Evolutionary conservation across 2,329 filamentous ascomycete species (phyloP), one percentile per base, ranked within the genome.

Genomic region (Botryotinia globosa): DNA sequence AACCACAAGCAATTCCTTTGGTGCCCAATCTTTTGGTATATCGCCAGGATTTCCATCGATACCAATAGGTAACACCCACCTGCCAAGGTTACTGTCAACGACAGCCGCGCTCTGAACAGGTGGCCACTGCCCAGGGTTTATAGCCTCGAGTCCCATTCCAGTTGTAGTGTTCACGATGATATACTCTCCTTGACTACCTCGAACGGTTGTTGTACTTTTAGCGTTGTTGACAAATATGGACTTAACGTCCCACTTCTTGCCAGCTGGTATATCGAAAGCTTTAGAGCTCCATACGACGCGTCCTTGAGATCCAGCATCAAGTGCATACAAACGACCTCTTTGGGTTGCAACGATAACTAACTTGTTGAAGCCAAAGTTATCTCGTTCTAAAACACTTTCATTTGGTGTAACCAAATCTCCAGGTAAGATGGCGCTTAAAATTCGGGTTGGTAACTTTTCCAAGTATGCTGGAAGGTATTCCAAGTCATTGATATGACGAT

Each of bases 331-430:
- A 76, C 92, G 90, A 22, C 94, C 94, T 72, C 90, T 90, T 71
- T 89, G 87, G 2, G 94, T 97, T 9, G 91, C 94, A 68, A 97
- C 85, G 73, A 98, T 85, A 9, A 94, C 88, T 45, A 95, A 84
- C 82, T 97, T 97, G 81, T 93, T 91, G 82, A 98, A 95, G 7
- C 95, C 95, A 81, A 98, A 98, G 56, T 86, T 89, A 78, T 96
- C 92, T 25, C 89, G 86, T 29, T 85, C 83, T n/a, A 91, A 83
- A 10, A 85, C 85, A 42, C 84, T 81, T 32, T 81, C 80, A 34
- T 82, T 82, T 20, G 80, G 82, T 1, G 82, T 79, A 25, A 85
- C 83, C 14, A 87, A 85, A 0, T 87, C 87, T 45, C 89, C 88
- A 39, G 83, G 83, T 10, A 82, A 77, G 14, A 90, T 80, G 25